A percentile compares a stretch with the other conserved stretches of the same genome.
These are phyloP conservation scores for Penicillium pancosmium DNA, from an alignment of 495 filamentous ascomycete genomes.

Conservation along the genomic window DNA sequence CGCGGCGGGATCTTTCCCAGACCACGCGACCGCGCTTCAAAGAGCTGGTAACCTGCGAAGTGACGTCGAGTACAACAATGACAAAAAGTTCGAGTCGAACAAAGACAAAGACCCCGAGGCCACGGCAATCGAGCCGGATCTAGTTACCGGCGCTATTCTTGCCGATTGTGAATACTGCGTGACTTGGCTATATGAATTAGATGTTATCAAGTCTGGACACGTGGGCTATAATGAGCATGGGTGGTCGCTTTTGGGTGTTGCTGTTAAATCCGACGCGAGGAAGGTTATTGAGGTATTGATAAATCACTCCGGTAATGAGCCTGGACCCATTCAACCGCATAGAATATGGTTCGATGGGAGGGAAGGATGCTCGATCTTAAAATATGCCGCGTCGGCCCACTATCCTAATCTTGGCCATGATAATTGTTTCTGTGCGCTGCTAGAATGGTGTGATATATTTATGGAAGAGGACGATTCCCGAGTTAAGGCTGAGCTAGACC, in stretches of 20 bases:
- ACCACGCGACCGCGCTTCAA: not conserved
- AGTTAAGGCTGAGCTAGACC: not conserved
- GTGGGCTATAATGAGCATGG: not conserved
- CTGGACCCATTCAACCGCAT: not conserved
- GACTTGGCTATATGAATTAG: not conserved
- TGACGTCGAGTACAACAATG: no score
- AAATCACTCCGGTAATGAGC: not conserved
- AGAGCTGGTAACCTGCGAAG: no score
- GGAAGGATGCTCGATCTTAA: not conserved
- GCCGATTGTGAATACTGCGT: not conserved
- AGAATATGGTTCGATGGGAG: not conserved
- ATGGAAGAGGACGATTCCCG: not conserved
- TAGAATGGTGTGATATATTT: not conserved
- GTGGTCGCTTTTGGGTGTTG: not conserved
- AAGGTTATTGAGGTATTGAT: not conserved
- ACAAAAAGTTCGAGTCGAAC: not conserved
- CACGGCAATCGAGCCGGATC: not conserved
- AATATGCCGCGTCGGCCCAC: not conserved
- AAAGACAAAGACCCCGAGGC: not conserved
- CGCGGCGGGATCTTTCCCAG: not conserved
- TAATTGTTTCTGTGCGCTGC: not conserved
- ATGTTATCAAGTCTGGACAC: not conserved
- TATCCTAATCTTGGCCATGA: not conserved
- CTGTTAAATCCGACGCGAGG: not conserved
- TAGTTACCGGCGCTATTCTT: not conserved